Percentiles rank a stretch among this genome's conserved stretches.
These are phyloP conservation scores for Petunia axillaris DNA, from an alignment of 257 asterid genomes.

Conservation along the genomic window DNA sequence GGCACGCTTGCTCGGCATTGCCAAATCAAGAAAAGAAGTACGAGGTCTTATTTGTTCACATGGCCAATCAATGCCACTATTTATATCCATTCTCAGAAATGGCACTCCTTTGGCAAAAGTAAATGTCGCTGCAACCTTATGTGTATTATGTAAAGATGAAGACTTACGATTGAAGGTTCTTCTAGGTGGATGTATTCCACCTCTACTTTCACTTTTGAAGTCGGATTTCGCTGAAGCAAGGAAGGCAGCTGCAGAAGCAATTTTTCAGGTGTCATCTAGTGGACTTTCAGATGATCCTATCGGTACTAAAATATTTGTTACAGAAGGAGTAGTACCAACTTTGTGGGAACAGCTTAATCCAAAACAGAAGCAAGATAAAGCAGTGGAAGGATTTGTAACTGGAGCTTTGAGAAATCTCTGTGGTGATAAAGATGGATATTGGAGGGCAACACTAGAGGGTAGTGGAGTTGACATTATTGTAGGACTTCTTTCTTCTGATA, in stretches of 20 bases:
- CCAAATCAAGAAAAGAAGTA: constrained; percentile 80
- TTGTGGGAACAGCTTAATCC: constrained; percentile 74
- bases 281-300: constrained; percentile 78
- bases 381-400: constrained; percentile 72
- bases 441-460: constrained; percentile 79
- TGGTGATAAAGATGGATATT: constrained; percentile 77
- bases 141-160: constrained; percentile 71
- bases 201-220: constrained; percentile 73
- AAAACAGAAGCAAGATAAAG: constrained; percentile 65
- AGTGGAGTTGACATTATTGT: constrained; percentile 83
- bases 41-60: constrained; percentile 82
- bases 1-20: constrained; percentile 84
- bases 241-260: constrained; percentile 89
- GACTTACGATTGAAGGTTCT: constrained; percentile 84
- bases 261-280: constrained; percentile 68
- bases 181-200: constrained; percentile 91
- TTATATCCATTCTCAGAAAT: constrained; percentile 73
- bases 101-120: constrained; percentile 69
- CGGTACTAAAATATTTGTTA: constrained; percentile 80
- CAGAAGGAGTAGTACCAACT: constrained; percentile 82
- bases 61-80: constrained; percentile 86
- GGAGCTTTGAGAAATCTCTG: constrained; percentile 90
- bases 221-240: constrained; percentile 68
- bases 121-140: constrained; percentile 71
- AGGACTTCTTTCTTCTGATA: constrained; percentile 70